phyloP scores from a whole-genome alignment of 345 rosid genomes.

The Eucalyptus regnans region DNA sequence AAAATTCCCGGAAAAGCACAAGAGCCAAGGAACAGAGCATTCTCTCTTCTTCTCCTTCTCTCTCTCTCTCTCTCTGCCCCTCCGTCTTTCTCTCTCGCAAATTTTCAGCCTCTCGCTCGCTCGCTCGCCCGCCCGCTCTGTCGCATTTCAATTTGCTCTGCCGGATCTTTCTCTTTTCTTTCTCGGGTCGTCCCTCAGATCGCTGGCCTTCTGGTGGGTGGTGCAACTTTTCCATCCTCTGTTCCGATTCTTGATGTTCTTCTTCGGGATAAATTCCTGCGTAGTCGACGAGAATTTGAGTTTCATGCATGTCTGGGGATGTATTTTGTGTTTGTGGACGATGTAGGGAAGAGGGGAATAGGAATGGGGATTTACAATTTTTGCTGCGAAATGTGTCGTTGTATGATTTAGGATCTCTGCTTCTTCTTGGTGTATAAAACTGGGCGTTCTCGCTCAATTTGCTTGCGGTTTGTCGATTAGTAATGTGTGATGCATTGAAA shows the following conservation, averaged over 20 bases:
- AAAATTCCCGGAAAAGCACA: conserved; percentile 21
- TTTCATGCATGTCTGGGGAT: background rate
- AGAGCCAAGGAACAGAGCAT: background rate
- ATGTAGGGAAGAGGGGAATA: background rate
- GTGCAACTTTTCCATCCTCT: background rate
- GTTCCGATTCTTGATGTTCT: background rate
- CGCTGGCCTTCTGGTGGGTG: background rate
- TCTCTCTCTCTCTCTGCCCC: background rate
- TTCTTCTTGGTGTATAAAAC: background rate
- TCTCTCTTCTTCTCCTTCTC: background rate
- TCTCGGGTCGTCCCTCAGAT: background rate
- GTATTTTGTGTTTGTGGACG: background rate
- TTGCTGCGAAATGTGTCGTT: background rate
- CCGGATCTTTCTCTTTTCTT: background rate
- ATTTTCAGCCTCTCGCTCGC: background rate
- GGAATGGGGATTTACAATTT: background rate
- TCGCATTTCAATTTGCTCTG: background rate
- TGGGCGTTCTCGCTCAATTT: background rate
- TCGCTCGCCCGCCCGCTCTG: background rate
- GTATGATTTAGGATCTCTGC: background rate
- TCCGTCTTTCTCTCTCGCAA: background rate
- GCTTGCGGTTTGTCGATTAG: background rate
- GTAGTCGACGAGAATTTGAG: background rate
- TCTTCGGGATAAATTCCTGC: background rate
- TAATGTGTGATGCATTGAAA: background rate